These are phyloP conservation scores for Penicillium capsulatum DNA, from an alignment of 2,329 filamentous ascomycete genomes.

Conservation along the genomic window DNA sequence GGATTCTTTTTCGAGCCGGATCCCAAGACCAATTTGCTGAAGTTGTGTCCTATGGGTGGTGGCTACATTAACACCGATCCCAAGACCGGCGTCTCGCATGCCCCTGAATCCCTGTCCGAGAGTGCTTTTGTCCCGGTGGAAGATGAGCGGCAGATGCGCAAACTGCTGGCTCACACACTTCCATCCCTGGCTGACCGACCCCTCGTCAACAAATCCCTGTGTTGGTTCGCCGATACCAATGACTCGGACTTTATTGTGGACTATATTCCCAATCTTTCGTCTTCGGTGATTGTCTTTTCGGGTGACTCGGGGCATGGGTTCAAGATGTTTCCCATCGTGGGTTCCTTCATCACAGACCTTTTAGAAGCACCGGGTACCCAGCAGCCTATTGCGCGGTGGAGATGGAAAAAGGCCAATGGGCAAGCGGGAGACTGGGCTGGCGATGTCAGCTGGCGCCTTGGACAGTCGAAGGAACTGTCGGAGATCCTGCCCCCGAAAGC, in stretches of 20 bases:
- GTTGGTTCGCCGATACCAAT: constrained; percentile 60
- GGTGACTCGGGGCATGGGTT: constrained; percentile 61
- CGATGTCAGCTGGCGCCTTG: constrained; percentile 49
- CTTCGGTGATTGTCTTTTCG: constrained; percentile 49
- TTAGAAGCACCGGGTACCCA: constrained; percentile 37
- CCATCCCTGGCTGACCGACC: constrained; percentile 53
- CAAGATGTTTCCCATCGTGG: constrained; percentile 60
- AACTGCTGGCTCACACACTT: constrained; percentile 50
- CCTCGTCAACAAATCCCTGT: constrained; percentile 55
- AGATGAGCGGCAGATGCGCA: constrained; percentile 52
- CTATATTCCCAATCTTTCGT: constrained; percentile 49
- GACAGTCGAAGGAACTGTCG: constrained; percentile 30
- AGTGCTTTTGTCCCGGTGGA: constrained; percentile 50
- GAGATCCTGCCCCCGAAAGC: constrained; percentile 18
- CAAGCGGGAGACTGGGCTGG: constrained; percentile 41
- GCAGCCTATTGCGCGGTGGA: constrained; percentile 49
- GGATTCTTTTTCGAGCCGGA: constrained; percentile 66
- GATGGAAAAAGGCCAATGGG: constrained; percentile 46
- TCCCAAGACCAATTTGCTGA: constrained; percentile 54
- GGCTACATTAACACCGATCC: constrained; percentile 53
- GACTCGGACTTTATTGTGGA: constrained; percentile 61
- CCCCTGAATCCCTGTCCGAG: constrained; percentile 36
- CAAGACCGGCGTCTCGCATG: constrained; percentile 38
- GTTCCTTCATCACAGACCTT: constrained; percentile 51
- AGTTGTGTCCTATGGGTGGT: constrained; percentile 57